Evolutionary conservation across 495 filamentous ascomycete species (phyloP).

Genomic region (Aspergillus asperescens): DNA sequence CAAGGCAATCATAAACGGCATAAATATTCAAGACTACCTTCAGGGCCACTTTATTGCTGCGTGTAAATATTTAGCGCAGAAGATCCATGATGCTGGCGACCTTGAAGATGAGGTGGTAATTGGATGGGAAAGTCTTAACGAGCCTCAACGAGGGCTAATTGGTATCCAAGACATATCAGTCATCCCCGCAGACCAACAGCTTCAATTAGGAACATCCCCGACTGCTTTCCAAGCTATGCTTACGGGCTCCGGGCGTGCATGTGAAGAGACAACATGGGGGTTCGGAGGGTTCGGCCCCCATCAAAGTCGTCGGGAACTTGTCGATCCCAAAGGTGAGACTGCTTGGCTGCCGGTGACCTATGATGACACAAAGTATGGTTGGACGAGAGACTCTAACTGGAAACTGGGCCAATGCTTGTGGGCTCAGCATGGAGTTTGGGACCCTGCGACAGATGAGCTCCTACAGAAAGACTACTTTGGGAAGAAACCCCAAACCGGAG

Average conservation of each 20-base stretch:
- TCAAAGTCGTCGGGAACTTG: constrained; percentile 72
- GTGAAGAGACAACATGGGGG: constrained; percentile 85
- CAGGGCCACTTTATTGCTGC: constrained; percentile 82
- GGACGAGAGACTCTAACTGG: constrained; percentile 83
- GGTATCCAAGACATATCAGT: constrained; percentile 78
- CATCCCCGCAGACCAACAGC: constrained; percentile 81
- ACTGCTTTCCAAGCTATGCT: constrained; percentile 94
- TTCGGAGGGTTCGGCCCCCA: constrained; percentile 90
- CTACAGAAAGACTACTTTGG: constrained; percentile 85
- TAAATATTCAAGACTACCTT: constrained; percentile 95
- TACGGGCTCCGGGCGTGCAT: constrained; percentile 80
- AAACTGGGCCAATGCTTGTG: constrained; percentile 89
- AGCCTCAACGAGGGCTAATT: constrained; percentile 85
- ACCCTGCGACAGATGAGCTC: constrained; percentile 69
- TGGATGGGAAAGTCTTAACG: constrained; percentile 93
- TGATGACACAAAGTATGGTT: constrained; percentile 84
- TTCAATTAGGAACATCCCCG: constrained; percentile 89
- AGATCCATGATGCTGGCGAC: constrained; percentile 86
- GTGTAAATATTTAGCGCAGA: constrained; percentile 69
- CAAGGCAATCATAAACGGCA: constrained; percentile 87
- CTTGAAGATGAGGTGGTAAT: constrained; percentile 84
- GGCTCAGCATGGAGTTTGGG: constrained; percentile 97
- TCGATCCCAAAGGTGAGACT: constrained; percentile 81
- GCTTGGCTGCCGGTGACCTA: constrained; percentile 78
- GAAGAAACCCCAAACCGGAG: constrained; percentile 63